Evolutionary conservation across 1,139 yeast genomes (phyloP).

Genomic region (Suhomyces bolitotheri): DNA sequence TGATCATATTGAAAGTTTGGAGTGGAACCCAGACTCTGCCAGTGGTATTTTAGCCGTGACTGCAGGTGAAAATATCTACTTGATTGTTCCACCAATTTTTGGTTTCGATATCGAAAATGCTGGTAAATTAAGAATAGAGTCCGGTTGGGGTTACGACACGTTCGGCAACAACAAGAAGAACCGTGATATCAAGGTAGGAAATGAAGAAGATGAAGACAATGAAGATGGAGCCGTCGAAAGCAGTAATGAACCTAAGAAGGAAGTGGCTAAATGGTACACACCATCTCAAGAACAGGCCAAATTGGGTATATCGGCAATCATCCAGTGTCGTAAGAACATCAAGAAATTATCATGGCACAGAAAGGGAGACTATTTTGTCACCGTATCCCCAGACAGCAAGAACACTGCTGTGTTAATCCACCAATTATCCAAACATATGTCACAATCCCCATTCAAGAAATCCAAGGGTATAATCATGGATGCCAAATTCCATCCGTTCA

Average conservation of each 20-base stretch:
- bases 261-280: conserved; percentile 80
- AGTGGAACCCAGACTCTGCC: conserved; percentile 84
- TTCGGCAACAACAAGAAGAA: conserved; percentile 56
- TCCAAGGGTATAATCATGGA: conserved; percentile 94
- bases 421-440: conserved; percentile 88
- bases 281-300: conserved; percentile 64
- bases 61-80: conserved; percentile 76
- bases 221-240: conserved; percentile 35
- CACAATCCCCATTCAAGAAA: conserved; percentile 96
- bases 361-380: conserved; percentile 94
- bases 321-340: conserved; percentile 70
- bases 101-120: conserved; percentile 85
- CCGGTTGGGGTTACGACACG: conserved; percentile 91
- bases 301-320: conserved; percentile 69
- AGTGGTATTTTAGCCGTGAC: conserved; percentile 80
- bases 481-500: conserved; percentile 95
- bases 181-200: conserved; percentile 44
- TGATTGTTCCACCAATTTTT: conserved; percentile 86
- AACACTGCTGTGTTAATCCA: conserved; percentile 90
- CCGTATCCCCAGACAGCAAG: conserved; percentile 88
- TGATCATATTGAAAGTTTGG: conserved; percentile 78
- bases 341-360: conserved; percentile 94
- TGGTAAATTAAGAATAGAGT: conserved; percentile 76
- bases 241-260: conserved; percentile 44
- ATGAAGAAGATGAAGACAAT: conserved; percentile 40